Evolutionary conservation across 163 green algal genomes (phyloP).

Genomic region (Scenedesmus sp.): DNA sequence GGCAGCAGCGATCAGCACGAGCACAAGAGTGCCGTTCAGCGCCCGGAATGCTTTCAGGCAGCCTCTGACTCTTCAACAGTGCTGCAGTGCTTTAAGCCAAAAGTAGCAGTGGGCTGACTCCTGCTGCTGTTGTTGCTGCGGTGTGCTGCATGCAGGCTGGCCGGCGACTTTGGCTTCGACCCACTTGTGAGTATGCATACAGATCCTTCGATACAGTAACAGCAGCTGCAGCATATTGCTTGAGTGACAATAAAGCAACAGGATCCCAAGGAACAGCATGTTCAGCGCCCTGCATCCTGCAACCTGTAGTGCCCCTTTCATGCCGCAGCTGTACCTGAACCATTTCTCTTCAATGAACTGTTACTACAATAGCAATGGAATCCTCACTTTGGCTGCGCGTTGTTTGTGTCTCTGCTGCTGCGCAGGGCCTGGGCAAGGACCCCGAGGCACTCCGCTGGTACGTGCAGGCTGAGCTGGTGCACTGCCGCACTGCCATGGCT

Average conservation of each 20-base stretch:
- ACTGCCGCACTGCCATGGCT: slow-evolving; percentile 87
- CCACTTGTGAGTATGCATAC: slow-evolving; percentile 75
- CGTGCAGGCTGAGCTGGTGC: slow-evolving; percentile 86
- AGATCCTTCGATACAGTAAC: too few relatives aligned
- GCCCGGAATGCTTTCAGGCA: not conserved
- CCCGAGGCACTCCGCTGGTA: slow-evolving; percentile 84
- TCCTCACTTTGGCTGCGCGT: not conserved
- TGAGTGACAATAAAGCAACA: not conserved
- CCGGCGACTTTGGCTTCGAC: slow-evolving; percentile 89
- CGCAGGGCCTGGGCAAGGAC: slow-evolving; percentile 83
- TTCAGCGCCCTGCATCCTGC: too few relatives aligned
- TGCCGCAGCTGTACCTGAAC: not conserved
- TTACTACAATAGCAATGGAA: not conserved
- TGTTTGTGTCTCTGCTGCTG: not conserved
- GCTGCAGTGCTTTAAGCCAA: not conserved
- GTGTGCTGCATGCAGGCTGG: slow-evolving; percentile 17
- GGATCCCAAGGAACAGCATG: not conserved
- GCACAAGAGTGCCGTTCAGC: not conserved
- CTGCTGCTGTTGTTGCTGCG: slow-evolving; percentile 2
- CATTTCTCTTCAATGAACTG: too few relatives aligned
- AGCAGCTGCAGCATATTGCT: not conserved
- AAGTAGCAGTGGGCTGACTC: not conserved
- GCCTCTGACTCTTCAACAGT: not conserved
- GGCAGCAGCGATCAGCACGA: not conserved
- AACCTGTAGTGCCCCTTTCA: not conserved